These are phyloP conservation scores for Hydnum rufescens DNA, from an alignment of 768 basidiomycete genomes.

Conservation along the genomic window DNA sequence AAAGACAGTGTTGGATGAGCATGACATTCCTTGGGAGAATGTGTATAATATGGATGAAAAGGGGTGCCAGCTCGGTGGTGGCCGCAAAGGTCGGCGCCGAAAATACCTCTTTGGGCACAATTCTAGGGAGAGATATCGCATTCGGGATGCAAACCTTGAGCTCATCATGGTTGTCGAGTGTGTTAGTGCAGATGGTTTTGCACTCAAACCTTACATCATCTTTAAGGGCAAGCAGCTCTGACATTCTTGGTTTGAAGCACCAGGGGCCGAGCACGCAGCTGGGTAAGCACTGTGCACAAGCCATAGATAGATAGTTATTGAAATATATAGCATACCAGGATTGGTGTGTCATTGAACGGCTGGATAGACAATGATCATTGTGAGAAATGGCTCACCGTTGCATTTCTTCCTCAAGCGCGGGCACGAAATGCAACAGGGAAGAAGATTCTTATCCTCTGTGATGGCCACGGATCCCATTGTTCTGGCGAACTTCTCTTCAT, in stretches of 20 bases:
- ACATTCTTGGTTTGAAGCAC: slow-evolving; percentile 1
- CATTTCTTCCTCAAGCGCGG: slow-evolving; percentile 22
- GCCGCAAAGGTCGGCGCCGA: slow-evolving; percentile 4
- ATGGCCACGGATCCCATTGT: slow-evolving; percentile 28
- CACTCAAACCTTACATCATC: slow-evolving; percentile 8
- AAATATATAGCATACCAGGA: slow-evolving; percentile 14
- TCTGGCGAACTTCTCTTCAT: slow-evolving; percentile 14
- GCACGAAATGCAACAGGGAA: slow-evolving; percentile 15
- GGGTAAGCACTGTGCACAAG: background rate
- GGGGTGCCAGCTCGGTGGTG: slow-evolving; percentile 13
- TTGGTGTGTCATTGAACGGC: slow-evolving; percentile 21
- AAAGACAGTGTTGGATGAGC: slow-evolving; percentile 11
- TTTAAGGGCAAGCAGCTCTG: slow-evolving; percentile 10
- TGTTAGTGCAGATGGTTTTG: slow-evolving; percentile 23
- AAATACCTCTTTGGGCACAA: slow-evolving; percentile 12
- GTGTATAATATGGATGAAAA: slow-evolving; percentile 17
- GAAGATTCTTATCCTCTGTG: slow-evolving; percentile 23
- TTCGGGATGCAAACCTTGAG: slow-evolving; percentile 21
- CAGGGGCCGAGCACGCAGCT: background rate
- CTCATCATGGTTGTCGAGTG: slow-evolving; percentile 29
- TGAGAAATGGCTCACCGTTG: slow-evolving; percentile 22
- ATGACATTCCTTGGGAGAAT: slow-evolving; percentile 8
- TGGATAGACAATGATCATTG: slow-evolving; percentile 24
- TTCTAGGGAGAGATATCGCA: slow-evolving; percentile 11
- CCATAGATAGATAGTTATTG: background rate